Evolutionary conservation across 805 yeast genomes (phyloP).

Genomic region (Yarrowia sp.): DNA sequence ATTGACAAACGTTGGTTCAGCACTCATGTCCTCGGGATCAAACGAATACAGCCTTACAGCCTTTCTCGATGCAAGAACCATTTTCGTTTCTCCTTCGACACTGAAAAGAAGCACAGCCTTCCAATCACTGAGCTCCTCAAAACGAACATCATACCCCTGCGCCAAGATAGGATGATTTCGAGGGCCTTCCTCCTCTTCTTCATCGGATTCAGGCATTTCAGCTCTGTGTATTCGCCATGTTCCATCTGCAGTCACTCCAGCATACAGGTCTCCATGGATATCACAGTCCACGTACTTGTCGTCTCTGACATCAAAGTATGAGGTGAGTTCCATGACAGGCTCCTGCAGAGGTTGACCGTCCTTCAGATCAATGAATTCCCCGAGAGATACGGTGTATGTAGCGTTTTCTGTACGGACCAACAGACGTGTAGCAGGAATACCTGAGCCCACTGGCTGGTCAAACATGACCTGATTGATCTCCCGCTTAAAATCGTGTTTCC

Average conservation of each 20-base stretch:
- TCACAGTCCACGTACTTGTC: slow-evolving; percentile 22
- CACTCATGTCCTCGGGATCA: background rate
- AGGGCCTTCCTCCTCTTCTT: too few relatives aligned
- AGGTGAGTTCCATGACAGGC: background rate
- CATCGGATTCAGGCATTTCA: background rate
- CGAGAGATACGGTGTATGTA: background rate
- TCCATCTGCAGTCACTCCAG: slow-evolving; percentile 22
- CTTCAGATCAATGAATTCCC: background rate
- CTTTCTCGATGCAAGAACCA: background rate
- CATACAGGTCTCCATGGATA: background rate
- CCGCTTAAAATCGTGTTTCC: background rate
- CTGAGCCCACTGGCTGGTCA: slow-evolving; percentile 2
- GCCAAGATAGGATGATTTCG: background rate
- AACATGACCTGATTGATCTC: slow-evolving; percentile 15
- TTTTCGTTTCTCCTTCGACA: background rate
- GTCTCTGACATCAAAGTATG: slow-evolving; percentile 1
- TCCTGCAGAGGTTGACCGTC: background rate
- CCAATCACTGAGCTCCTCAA: slow-evolving; percentile 27
- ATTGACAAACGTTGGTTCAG: background rate
- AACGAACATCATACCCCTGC: background rate
- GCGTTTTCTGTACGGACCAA: slow-evolving; percentile 1
- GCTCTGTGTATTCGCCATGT: slow-evolving; percentile 16
- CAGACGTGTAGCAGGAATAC: background rate
- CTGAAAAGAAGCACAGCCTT: background rate
- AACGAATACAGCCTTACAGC: background rate